These are phyloP conservation scores for Raffaelea deltoideospora DNA, from an alignment of 2,329 filamentous ascomycete genomes.

Conservation along the genomic window DNA sequence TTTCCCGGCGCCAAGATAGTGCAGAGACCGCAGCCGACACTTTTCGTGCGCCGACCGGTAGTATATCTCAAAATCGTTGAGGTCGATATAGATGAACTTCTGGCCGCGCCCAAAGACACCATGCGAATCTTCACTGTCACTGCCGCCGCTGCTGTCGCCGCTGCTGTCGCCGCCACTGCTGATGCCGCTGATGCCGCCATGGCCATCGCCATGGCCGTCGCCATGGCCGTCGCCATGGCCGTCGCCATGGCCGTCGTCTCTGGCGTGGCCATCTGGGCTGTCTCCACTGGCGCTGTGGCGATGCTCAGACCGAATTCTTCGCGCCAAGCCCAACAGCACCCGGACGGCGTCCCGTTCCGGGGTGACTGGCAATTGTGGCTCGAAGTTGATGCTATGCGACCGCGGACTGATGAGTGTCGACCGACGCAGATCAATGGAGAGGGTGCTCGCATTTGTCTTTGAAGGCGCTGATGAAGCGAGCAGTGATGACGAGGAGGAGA, in stretches of 20 bases:
- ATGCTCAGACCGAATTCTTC: neutral
- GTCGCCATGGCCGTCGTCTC: neutral
- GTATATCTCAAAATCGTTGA: conserved; percentile 46
- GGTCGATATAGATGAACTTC: conserved; percentile 30
- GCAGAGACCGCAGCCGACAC: conserved; percentile 38
- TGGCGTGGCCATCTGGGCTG: neutral
- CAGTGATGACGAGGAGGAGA: too few relatives aligned
- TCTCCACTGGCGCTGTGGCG: too few relatives aligned
- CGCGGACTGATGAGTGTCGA: conserved; percentile 14
- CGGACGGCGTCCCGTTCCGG: neutral
- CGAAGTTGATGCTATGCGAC: conserved; percentile 10
- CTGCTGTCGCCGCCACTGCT: conserved; percentile 13
- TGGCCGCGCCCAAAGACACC: too few relatives aligned
- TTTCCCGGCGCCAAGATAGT: conserved; percentile 29
- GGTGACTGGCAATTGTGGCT: neutral
- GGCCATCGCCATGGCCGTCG: too few relatives aligned
- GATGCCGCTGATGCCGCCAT: too few relatives aligned
- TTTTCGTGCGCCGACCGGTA: conserved; percentile 19
- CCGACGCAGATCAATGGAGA: conserved; percentile 11
- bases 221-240: neutral
- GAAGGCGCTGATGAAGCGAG: too few relatives aligned
- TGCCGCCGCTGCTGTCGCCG: conserved; percentile 13
- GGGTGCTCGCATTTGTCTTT: too few relatives aligned
- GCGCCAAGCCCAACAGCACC: conserved; percentile 9
- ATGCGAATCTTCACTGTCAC: too few relatives aligned